Base-by-base conservation (phyloP, 768 basidiomycete genomes). In the Mycena kentingensis region DNA sequence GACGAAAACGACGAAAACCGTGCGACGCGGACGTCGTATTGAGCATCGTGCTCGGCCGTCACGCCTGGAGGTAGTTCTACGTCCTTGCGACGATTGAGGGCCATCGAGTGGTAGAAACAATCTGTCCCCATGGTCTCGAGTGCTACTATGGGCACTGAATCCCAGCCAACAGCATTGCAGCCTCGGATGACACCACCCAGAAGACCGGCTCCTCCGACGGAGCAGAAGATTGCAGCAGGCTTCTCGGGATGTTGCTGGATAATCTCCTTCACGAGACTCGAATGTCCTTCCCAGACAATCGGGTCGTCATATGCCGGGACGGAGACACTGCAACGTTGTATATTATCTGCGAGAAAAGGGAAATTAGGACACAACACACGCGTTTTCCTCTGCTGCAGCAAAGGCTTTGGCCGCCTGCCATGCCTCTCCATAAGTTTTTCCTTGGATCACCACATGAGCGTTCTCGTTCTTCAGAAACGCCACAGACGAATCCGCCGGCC, bases 181-280 rank as follows among this genome's bases (percentile, higher is more conserved):
- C 89, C 89, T 4, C 74, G 67, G 28, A 89, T 80, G 39, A 90
- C 69, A 0, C 90, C 90, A 10, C 83, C 87, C 3, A 88, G 67
- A 0, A 91, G 69, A 1, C 89, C 88, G 0, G 77, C 88, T 0
- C 89, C 89, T 31, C 90, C 90, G 12, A 90, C 86, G 46, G 83
- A 84, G 62, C 89, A 90, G 53, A 90, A 82, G 36, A 91, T 83
- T 1, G 86, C 87, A 52, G 84, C 80, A 5, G 89, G 88, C 58
- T 77, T 79, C 32, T 58, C 54, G 1, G 67, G 67, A 4, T 90
- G 70, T 55, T 89, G 85, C 10, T 65, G 61, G 16, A 72, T 64
- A 36, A 89, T 81, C 62, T 91, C 90, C 15, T 69, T 61, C 34
- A 91, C 72, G 77, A 91, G 83, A 16, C 87, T 85, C n/a, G 82